Conservation (phyloP, 352 stramenopile species). For the Phytophthora pisi region DNA sequence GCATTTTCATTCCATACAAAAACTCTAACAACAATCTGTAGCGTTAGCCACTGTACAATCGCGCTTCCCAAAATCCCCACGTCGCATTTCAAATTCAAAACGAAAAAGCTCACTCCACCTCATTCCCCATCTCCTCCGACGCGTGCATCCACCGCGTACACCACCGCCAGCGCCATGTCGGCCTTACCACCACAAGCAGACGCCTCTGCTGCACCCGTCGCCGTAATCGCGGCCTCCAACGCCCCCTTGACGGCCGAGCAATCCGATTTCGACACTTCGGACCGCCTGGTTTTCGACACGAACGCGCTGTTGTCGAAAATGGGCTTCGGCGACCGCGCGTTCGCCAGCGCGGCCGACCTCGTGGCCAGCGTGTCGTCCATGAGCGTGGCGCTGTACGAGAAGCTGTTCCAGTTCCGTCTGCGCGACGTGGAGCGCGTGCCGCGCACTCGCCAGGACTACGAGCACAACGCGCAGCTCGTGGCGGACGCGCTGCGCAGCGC, state of each 20-base stretch:
- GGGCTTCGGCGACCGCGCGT: constrained; percentile 83
- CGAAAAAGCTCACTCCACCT: constrained; percentile 8
- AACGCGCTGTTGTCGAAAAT: constrained; percentile 82
- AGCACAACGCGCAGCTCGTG: constrained; percentile 87
- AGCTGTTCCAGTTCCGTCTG: constrained; percentile 88
- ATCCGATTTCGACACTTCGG: constrained; percentile 4
- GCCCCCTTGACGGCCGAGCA: constrained; percentile 16
- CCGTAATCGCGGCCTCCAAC: constrained; percentile 4
- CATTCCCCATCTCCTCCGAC: constrained; percentile 15
- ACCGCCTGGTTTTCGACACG: constrained; percentile 45
- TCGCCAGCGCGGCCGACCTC: constrained; percentile 75
- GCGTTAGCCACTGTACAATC: constrained; percentile 18
- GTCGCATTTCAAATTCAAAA: constrained; percentile 29
- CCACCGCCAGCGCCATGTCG: constrained; percentile 7
- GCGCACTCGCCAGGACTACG: constrained; percentile 69
- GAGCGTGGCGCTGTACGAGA: constrained; percentile 92
- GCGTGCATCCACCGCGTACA: constrained; percentile 20
- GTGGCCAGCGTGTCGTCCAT: constrained; percentile 90
- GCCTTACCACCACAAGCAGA: background rate
- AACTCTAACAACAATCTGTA: constrained; percentile 1
- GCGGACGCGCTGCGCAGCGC: constrained; percentile 75
- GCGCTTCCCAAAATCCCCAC: constrained; percentile 25
- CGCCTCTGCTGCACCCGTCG: constrained; percentile 9
- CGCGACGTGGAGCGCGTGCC: constrained; percentile 74
- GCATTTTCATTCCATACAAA: too few species aligned